Evolutionary conservation across 495 filamentous ascomycete species (phyloP), one percentile per base, ranked within the genome.

Genomic region (Astrothelium subdiscretum): DNA sequence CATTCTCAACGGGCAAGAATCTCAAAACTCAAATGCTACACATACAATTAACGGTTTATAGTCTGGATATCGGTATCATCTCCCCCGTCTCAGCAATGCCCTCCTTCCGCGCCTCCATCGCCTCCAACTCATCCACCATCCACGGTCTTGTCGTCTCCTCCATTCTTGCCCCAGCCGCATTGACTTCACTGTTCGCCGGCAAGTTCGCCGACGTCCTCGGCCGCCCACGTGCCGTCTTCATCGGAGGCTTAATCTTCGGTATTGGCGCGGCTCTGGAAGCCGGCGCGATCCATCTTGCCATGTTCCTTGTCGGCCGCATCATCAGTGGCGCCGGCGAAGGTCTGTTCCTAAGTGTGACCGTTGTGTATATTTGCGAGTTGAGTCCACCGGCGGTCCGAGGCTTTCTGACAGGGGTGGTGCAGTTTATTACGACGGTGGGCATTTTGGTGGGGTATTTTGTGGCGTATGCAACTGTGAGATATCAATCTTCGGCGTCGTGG

Each of bases 281-380:
- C 26, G 69, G 60, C 0, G 12, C 60, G 22, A 44, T 75, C 8
- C 69, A 74, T 13, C 61, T 86, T 8, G 75, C 73, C 4, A 80
- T 82, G 76, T 80, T 86, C 24, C 69, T 85, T 32, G 72, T 75
- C 10, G 84, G 84, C 11, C 73, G 84, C 6, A 71, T 74, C 5
- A 66, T 87, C n/a, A 72, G 79, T 44, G 83, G 84, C 0, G 68
- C 85, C 26, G 85, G 85, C 0, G 80, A 87, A 66, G 85, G 83
- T 0, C 64, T 85, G 1, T 86, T 79, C 63, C 63, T 87, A 11
- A 77, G 81, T 3, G 84, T 77, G 29, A 70, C 83, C 38, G 77
- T 79, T 2, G 83, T 86, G 57, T 73, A 85, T 58, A 82, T 85
- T 22, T 81, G 80, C 62, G 85, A 87, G 67, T 83, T 87, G 38